Conservation (phyloP, 2,329 filamentous ascomycete genomes). For the Scopulariopsis brevicaulis region DNA sequence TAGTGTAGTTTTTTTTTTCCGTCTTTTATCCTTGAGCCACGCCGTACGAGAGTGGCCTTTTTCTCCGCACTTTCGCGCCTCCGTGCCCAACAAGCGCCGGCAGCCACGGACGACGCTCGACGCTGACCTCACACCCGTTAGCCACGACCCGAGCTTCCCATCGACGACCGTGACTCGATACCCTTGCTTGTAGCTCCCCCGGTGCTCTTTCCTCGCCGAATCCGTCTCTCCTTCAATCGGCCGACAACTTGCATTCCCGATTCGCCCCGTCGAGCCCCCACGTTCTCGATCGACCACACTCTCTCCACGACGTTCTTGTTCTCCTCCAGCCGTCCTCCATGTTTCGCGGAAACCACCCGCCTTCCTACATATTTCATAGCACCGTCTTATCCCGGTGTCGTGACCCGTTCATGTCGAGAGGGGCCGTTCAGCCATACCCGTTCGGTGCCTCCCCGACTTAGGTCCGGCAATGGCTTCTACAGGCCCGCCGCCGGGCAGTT, state of each 20-base stretch:
- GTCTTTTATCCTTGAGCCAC: not conserved
- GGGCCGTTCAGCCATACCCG: not conserved
- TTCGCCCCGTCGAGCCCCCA: not conserved
- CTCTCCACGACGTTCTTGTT: not conserved
- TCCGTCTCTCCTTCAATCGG: not conserved
- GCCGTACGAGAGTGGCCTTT: not conserved
- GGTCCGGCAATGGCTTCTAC: not conserved
- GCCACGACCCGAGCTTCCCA: not conserved
- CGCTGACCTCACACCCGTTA: not conserved
- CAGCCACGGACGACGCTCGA: not conserved
- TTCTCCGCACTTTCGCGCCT: not conserved
- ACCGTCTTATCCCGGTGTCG: not conserved
- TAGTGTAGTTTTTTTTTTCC: constrained; percentile 10
- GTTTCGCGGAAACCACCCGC: not conserved
- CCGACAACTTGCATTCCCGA: not conserved
- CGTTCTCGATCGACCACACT: not conserved
- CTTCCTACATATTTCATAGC: not conserved
- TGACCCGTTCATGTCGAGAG: not conserved
- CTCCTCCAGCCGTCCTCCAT: not conserved
- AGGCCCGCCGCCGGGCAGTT: constrained; percentile 3
- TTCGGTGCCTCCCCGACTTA: not conserved
- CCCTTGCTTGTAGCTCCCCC: not conserved
- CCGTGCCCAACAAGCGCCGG: not conserved
- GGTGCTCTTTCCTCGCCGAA: not conserved
- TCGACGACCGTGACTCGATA: not conserved